Evolutionary conservation across 768 basidiomycete species (phyloP).

Genomic region (Tephrocybe sp.): DNA sequence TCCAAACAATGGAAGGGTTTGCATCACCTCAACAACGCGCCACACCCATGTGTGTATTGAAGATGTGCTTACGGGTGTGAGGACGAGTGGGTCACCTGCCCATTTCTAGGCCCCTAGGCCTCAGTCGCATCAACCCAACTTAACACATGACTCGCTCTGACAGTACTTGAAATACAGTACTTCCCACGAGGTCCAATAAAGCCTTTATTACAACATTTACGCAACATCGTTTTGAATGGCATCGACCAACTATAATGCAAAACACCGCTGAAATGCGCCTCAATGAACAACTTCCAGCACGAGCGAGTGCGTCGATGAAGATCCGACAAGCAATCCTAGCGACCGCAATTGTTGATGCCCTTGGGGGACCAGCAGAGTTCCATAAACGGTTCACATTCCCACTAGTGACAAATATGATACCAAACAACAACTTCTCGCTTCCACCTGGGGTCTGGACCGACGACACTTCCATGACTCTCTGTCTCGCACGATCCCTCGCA

Average conservation of each 20-base stretch:
- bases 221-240: too few relatives aligned
- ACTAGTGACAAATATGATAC: constrained; percentile 34
- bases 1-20: too few relatives aligned
- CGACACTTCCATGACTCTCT: constrained; percentile 48
- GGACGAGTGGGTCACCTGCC: too few relatives aligned
- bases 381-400: constrained; percentile 36
- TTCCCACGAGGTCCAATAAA: too few relatives aligned
- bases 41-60: too few relatives aligned
- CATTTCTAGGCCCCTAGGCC: too few relatives aligned
- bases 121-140: too few relatives aligned
- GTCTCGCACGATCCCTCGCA: constrained; percentile 40
- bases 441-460: constrained; percentile 46
- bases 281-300: constrained; percentile 23
- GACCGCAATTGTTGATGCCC: constrained; percentile 44
- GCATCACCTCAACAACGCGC: too few relatives aligned
- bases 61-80: too few relatives aligned
- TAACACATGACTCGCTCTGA: neutral
- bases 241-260: too few relatives aligned
- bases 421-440: constrained; percentile 37
- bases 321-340: constrained; percentile 38
- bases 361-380: constrained; percentile 45
- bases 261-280: neutral
- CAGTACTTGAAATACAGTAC: too few relatives aligned
- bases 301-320: constrained; percentile 32
- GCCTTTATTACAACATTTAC: too few relatives aligned